Evolutionary conservation across 352 stramenopile species (phyloP), one percentile per base, ranked within the genome.

Genomic region (Pythium sukuiense): DNA sequence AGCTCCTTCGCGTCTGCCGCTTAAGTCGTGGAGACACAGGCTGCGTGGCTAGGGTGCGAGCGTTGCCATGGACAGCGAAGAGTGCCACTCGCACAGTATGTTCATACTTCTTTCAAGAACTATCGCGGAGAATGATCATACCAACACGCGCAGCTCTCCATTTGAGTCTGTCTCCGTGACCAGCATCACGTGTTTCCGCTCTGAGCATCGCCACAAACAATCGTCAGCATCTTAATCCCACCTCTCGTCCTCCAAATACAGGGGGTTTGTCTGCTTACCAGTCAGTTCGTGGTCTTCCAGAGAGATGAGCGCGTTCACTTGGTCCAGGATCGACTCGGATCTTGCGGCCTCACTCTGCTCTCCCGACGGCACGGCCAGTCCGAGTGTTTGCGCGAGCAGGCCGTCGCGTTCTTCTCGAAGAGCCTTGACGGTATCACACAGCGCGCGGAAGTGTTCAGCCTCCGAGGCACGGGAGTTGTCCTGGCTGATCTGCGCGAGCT

Each of bases 221-320:
- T 39, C 39, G 27, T 55, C 16, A 60, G 29, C 18, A 29, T 54
- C 6, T 48, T 30, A 12, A 45, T 45, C 26, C 2, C 35, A 26
- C 14, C 32, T 33, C 12, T 9, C 16, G 24, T 30, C 3, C 11
- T 33, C 27, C 30, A 59, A 18, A 30, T 13, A 45, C 14, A 24
- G 20, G 20, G 20, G 20, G 20, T 24, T 24, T 24, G 20, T 24
- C 20, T 20, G 30, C 61, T 54, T 58, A 74, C 68, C 68, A 13
- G 68, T 74, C 33, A 56, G 53, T 54, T 71, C 63, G 18, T 71
- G 32, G 58, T 74, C 68, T 39, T 74, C 68, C 18, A 74, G 37
- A 13, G 62, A 64, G 30, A 74, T 70, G 29, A 74, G 45, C 20
- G 62, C 62, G 29, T 74, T 74, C 13, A 74, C 58, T 29, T 63